Base-by-base conservation (phyloP, 495 filamentous ascomycete species). In the Hypoxylon subgilvum region DNA sequence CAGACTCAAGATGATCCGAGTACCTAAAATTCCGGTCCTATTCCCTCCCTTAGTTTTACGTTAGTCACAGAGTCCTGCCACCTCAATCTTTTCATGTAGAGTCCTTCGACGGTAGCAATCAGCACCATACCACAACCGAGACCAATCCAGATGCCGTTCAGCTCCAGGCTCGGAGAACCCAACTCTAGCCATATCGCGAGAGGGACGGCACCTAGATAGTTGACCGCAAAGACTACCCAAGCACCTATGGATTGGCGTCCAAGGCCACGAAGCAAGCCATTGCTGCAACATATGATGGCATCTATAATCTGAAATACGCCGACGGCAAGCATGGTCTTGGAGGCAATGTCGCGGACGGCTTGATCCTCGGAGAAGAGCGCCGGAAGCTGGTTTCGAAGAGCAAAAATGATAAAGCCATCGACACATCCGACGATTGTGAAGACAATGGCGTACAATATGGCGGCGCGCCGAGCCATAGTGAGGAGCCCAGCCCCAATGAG, bases 161-260 rank as follows among this genome's bases (percentile, higher is more conserved):
- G 71, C 6, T 80, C 79, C 81, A 82, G 86, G 16, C 71, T 67
- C 5, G 88, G 55, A 2, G 69, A 69, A 0, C 78, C 82, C 63
- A 91, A 84, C 0, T 82, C 82, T 1, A 82, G 77, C 17, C 81
- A 82, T 61, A 89, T 82, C 32, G 87, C 88, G 36, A 91, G 74
- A 0, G 89, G 89, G 68, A 92, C 83, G 2, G 85, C 88, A 35
- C 89, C 78, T 9, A 70, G 76, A 71, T 92, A 92, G 69, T 91
- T 91, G 35, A 84, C 84, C 45, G 85, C 80, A 0, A 90, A 68
- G 46, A 85, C 85, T 13, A 90, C 81, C 65, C 87, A 90, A 3
- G 88, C 87, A 2, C 88, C 89, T 14, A 92, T 74, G 39, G 86
- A 84, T 60, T 92, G 89, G 42, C 85, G 77, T 1, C 88, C 72